These are phyloP conservation scores for Lagerstroemia speciosa DNA, from an alignment of 345 rosid genomes.

Conservation along the genomic window DNA sequence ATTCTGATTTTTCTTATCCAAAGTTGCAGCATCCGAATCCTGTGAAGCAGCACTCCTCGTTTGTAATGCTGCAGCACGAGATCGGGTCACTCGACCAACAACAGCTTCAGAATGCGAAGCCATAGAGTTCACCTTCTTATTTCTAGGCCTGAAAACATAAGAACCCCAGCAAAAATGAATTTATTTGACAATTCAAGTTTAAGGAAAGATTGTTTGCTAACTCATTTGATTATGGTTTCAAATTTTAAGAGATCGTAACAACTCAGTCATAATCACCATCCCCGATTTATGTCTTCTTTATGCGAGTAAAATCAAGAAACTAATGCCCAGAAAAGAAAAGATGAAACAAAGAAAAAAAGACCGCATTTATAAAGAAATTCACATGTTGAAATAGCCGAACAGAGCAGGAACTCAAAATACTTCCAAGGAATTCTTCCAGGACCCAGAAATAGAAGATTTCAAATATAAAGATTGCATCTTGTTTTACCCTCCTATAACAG, in stretches of 20 bases:
- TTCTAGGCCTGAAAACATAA: conserved; percentile 15
- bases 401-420: background rate
- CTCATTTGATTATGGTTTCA: background rate
- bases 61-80: conserved; percentile 49
- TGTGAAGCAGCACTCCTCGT: conserved; percentile 25
- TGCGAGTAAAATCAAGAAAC: no score
- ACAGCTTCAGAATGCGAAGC: conserved; percentile 22
- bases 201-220: background rate
- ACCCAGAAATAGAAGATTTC: background rate
- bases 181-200: background rate
- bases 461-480: background rate
- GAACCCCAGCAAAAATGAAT: background rate
- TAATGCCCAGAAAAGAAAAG: background rate
- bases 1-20: conserved; percentile 34
- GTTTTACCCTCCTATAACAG: background rate
- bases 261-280: no score
- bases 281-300: no score
- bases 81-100: conserved; percentile 59
- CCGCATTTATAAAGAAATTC: background rate
- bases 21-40: conserved; percentile 40
- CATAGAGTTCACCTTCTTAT: conserved; percentile 46
- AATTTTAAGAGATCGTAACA: background rate
- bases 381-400: background rate
- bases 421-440: background rate
- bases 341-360: background rate